Base-by-base conservation (phyloP, 495 filamentous ascomycete species). In the Xylaria nigripes region DNA sequence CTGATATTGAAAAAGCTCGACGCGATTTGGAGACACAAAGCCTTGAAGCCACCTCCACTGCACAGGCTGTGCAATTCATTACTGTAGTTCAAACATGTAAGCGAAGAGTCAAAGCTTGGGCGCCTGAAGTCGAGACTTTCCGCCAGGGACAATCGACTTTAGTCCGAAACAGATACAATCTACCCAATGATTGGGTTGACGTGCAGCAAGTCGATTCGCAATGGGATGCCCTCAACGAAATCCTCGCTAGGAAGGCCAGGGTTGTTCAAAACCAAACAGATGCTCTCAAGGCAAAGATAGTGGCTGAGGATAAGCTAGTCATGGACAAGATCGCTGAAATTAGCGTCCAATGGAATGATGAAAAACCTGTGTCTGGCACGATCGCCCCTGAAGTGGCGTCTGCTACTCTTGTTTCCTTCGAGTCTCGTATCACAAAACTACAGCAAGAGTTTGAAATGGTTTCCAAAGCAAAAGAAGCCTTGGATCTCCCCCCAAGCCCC, bases 61-160 rank as follows among this genome's bases (percentile, higher is more conserved):
- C 89, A 3, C 89, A 96, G 66, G 94, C 94, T 12, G 94, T 99
- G 13, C 87, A 91, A 24, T 99, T 97, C 72, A 99, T 99, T 64
- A 97, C 93, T 0, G 89, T 90, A 50, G 93, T 99, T 9, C 94
- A 99, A 69, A 87, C 86, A 54, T 96, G 89, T 70, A 94, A 92
- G 73, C 84, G 89, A 21, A 92, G 93, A 64, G 90, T 90, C 40
- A 89, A 87, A 65, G 76, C 85, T 0, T 99, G 93, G 93, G 89
- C 89, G 30, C 90, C 91, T 1, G 93, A 99, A 61, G 85, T 99
- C 16, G 92, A 96, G 59, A 83, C 88, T 2, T 99, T 99, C 74
- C 82, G 89, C 16, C 90, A 95, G 68, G 93, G 94, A 40, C 89
- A 97, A 68, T 92, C 89, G 15, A 91, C 90, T 0, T 78, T 99